phyloP scores from a whole-genome alignment of 495 filamentous ascomycete species.

The Hypoxylon trugodes region DNA sequence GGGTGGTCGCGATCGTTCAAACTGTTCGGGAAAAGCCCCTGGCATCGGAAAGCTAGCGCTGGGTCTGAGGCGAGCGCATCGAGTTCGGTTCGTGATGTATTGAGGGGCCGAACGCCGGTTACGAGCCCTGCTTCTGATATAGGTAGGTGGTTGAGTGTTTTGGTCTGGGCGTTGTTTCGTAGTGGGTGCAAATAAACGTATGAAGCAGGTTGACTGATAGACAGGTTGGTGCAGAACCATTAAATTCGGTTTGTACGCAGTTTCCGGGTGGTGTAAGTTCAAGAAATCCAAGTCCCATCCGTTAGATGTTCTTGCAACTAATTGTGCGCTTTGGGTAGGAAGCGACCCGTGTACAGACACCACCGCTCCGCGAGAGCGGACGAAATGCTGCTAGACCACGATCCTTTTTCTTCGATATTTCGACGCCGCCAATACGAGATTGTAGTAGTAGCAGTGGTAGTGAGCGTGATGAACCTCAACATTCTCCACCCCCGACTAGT shows the following conservation, averaged over 20 bases:
- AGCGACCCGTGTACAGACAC: constrained; percentile 57
- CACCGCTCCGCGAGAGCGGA: constrained; percentile 48
- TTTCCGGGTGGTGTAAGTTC: constrained; percentile 44
- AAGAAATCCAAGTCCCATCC: neutral
- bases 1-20: constrained; percentile 35
- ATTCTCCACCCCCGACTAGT: neutral
- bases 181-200: neutral
- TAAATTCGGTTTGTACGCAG: constrained; percentile 18
- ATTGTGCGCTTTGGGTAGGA: constrained; percentile 46
- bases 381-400: constrained; percentile 40
- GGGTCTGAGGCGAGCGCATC: constrained; percentile 46
- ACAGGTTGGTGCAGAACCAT: neutral
- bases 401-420: constrained; percentile 61
- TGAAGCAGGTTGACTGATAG: neutral
- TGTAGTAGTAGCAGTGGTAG: neutral
- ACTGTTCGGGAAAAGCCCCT: constrained; percentile 50
- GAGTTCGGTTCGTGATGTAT: constrained; percentile 49
- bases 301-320: neutral
- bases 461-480: neutral
- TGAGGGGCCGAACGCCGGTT: constrained; percentile 48
- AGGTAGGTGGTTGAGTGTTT: constrained; percentile 30
- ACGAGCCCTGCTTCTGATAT: constrained; percentile 42
- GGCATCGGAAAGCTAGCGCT: constrained; percentile 50
- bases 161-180: neutral
- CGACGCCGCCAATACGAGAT: constrained; percentile 9